Conservation (phyloP, 495 filamentous ascomycete genomes). For the Hypoxylon trugodes region DNA sequence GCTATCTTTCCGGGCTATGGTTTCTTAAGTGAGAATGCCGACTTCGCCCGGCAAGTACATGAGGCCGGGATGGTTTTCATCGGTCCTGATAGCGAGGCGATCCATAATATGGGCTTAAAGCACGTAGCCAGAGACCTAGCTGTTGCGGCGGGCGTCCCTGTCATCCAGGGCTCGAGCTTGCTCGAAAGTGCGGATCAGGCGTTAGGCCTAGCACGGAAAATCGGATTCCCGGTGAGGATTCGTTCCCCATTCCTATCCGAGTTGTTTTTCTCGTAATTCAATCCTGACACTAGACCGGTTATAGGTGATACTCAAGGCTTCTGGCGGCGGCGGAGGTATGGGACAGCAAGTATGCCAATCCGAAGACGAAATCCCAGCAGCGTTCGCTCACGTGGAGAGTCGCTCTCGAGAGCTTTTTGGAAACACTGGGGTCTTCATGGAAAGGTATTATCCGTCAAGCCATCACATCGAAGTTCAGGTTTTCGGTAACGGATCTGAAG, state of each 20-base stretch:
- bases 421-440: constrained; percentile 41
- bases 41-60: constrained; percentile 59
- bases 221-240: constrained; percentile 40
- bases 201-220: not conserved
- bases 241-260: not conserved
- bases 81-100: constrained; percentile 62
- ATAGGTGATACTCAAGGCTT: constrained; percentile 51
- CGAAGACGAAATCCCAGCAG: constrained; percentile 49
- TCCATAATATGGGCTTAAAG: constrained; percentile 66
- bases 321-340: constrained; percentile 62
- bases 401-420: constrained; percentile 32
- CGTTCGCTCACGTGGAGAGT: constrained; percentile 43
- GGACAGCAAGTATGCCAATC: constrained; percentile 56
- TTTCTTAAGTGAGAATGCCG: constrained; percentile 66
- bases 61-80: constrained; percentile 62
- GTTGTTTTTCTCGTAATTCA: not conserved
- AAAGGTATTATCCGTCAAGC: constrained; percentile 59
- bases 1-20: constrained; percentile 45
- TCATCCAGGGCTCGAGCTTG: constrained; percentile 33
- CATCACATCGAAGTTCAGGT: constrained; percentile 68
- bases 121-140: constrained; percentile 58
- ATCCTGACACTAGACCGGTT: not conserved
- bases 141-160: constrained; percentile 22
- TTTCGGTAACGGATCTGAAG: constrained; percentile 63
- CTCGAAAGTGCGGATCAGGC: constrained; percentile 18